Evolutionary conservation across 2,329 filamentous ascomycete genomes (phyloP).

Genomic region (Lecanicillium sp.): DNA sequence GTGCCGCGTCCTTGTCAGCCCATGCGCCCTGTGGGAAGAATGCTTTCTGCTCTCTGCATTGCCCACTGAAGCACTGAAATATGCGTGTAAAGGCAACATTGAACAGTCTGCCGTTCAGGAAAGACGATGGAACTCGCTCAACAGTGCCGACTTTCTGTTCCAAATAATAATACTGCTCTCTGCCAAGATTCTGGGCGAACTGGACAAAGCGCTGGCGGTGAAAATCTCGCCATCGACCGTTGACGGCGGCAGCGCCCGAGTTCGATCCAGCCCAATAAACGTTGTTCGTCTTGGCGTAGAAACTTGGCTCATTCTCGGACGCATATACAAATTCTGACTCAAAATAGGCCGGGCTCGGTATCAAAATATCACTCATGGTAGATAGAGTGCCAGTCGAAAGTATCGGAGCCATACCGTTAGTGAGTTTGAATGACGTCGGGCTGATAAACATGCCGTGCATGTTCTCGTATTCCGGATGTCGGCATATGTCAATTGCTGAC

Average conservation of each 20-base stretch:
- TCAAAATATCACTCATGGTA: constrained; percentile 46
- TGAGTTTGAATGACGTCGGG: constrained; percentile 36
- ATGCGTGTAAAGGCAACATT: constrained; percentile 41
- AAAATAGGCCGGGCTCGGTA: constrained; percentile 46
- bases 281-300: constrained; percentile 43
- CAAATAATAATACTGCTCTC: constrained; percentile 27
- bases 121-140: constrained; percentile 20
- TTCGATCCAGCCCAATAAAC: constrained; percentile 54
- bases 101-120: constrained; percentile 34
- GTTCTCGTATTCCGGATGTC: constrained; percentile 35
- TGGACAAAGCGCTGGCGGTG: constrained; percentile 44
- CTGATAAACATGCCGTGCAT: constrained; percentile 40
- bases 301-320: constrained; percentile 34
- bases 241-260: constrained; percentile 39
- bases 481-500: constrained; percentile 34
- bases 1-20: constrained; percentile 29
- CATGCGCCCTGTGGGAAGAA: constrained; percentile 27
- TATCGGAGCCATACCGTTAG: constrained; percentile 38
- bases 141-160: constrained; percentile 18
- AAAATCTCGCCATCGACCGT: constrained; percentile 32
- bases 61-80: constrained; percentile 35
- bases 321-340: constrained; percentile 37
- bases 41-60: constrained; percentile 30
- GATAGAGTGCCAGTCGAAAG: constrained; percentile 39
- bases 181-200: constrained; percentile 29